phyloP scores from a whole-genome alignment of 768 basidiomycete genomes.

The Termitomyces sp. region DNA sequence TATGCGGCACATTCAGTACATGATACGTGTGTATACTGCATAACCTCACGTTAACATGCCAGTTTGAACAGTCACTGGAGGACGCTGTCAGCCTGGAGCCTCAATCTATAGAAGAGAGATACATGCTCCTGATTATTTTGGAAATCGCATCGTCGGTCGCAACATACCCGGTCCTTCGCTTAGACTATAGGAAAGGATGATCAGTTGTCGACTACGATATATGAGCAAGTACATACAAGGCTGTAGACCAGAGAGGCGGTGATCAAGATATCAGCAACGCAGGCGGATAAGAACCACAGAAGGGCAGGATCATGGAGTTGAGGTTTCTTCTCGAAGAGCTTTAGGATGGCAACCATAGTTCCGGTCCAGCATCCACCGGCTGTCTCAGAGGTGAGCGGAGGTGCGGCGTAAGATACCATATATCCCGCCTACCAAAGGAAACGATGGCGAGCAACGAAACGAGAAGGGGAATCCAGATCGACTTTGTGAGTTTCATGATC shows the following conservation, averaged over 20 bases:
- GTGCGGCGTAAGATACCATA: background rate
- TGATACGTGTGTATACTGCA: no score
- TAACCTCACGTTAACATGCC: constrained; percentile 33
- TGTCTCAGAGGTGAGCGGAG: background rate
- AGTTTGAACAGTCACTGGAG: constrained; percentile 33
- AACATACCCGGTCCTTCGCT: constrained; percentile 30
- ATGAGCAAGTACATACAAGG: constrained; percentile 27
- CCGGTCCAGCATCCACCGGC: constrained; percentile 28
- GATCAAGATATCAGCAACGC: constrained; percentile 44
- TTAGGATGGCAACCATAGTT: constrained; percentile 20
- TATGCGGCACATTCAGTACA: constrained; percentile 4
- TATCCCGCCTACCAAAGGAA: background rate
- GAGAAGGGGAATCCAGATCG: constrained; percentile 12
- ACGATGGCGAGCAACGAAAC: constrained; percentile 9
- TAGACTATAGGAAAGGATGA: constrained; percentile 22
- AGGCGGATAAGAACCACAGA: constrained; percentile 42
- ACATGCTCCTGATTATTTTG: constrained; percentile 27
- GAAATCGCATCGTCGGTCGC: constrained; percentile 31
- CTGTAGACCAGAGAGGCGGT: constrained; percentile 36
- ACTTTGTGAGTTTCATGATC: constrained; percentile 14
- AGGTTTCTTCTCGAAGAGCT: constrained; percentile 23
- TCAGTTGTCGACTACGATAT: background rate
- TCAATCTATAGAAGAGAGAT: background rate
- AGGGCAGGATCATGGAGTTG: constrained; percentile 28
- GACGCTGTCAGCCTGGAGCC: no score